phyloP scores from a whole-genome alignment of 1,284 basidiomycete species.

The Bondarzewia mesenterica region DNA sequence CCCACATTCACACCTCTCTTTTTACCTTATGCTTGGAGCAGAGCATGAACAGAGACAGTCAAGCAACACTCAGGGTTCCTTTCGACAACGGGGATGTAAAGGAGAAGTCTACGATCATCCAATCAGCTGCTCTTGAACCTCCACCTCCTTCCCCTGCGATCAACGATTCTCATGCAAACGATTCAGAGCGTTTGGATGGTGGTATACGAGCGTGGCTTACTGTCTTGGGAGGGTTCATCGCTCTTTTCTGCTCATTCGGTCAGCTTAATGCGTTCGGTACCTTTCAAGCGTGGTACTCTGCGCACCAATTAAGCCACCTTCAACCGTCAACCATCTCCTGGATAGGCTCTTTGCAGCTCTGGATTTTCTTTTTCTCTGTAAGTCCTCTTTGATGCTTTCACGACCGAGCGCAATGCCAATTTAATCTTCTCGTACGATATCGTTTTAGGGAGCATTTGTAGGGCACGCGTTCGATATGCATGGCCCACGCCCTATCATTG shows the following conservation, averaged over 20 bases:
- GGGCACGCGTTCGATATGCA: constrained; percentile 26
- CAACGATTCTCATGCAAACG: neutral
- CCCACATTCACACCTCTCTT: neutral
- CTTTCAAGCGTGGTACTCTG: constrained; percentile 36
- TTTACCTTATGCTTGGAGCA: too few species aligned
- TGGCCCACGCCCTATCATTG: constrained; percentile 22
- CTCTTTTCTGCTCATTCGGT: constrained; percentile 30
- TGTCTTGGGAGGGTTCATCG: constrained; percentile 26
- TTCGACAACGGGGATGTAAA: too few species aligned
- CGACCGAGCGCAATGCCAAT: neutral
- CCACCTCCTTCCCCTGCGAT: neutral
- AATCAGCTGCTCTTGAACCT: neutral
- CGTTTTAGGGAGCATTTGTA: constrained; percentile 19
- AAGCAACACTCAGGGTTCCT: neutral
- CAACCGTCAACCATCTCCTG: constrained; percentile 33
- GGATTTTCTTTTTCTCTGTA: constrained; percentile 24
- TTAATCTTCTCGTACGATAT: neutral
- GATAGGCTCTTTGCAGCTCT: constrained; percentile 38
- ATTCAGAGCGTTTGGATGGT: constrained; percentile 16
- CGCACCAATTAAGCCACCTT: constrained; percentile 26
- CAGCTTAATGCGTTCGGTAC: constrained; percentile 30
- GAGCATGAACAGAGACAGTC: neutral
- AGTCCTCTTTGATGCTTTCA: constrained; percentile 13
- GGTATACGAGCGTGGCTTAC: constrained; percentile 27
- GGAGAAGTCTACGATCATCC: neutral